These are phyloP conservation scores for Pseudogymnoascus sp. DNA, from an alignment of 2,329 filamentous ascomycete genomes.

Conservation along the genomic window DNA sequence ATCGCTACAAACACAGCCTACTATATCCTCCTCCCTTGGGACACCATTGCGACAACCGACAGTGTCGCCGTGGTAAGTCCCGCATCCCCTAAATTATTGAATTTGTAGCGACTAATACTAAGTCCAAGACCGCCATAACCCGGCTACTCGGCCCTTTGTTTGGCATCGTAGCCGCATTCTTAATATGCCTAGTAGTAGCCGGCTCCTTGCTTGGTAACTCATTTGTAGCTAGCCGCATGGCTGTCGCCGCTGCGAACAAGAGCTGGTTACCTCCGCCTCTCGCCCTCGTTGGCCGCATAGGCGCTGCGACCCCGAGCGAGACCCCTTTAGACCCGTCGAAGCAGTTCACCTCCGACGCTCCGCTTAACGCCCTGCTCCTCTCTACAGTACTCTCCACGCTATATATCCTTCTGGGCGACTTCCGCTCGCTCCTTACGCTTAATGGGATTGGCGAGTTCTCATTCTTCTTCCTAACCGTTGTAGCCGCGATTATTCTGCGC, in stretches of 20 bases:
- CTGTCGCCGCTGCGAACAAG: constrained; percentile 48
- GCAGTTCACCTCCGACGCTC: constrained; percentile 37
- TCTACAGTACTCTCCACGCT: constrained; percentile 42
- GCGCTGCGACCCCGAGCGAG: constrained; percentile 15
- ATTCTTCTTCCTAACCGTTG: constrained; percentile 55
- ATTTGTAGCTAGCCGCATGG: constrained; percentile 54
- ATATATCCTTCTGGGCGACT: constrained; percentile 53
- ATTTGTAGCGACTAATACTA: not conserved
- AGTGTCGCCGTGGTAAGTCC: constrained; percentile 52
- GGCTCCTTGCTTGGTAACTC: constrained; percentile 56
- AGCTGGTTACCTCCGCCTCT: constrained; percentile 43
- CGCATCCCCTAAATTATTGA: not conserved
- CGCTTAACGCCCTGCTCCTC: constrained; percentile 46
- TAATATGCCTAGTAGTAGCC: constrained; percentile 54
- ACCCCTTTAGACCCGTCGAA: constrained; percentile 9
- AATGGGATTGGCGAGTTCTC: constrained; percentile 53
- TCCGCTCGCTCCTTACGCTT: constrained; percentile 52
- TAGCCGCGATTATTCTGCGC: constrained; percentile 49
- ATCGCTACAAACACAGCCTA: constrained; percentile 53
- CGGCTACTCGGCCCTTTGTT: constrained; percentile 45
- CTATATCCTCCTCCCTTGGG: constrained; percentile 55
- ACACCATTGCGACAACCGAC: constrained; percentile 48
- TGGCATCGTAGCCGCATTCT: constrained; percentile 44
- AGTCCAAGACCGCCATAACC: constrained; percentile 43
- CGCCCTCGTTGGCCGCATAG: constrained; percentile 37